phyloP scores from a whole-genome alignment of 2,329 filamentous ascomycete species.

The Talaromyces sp. region DNA sequence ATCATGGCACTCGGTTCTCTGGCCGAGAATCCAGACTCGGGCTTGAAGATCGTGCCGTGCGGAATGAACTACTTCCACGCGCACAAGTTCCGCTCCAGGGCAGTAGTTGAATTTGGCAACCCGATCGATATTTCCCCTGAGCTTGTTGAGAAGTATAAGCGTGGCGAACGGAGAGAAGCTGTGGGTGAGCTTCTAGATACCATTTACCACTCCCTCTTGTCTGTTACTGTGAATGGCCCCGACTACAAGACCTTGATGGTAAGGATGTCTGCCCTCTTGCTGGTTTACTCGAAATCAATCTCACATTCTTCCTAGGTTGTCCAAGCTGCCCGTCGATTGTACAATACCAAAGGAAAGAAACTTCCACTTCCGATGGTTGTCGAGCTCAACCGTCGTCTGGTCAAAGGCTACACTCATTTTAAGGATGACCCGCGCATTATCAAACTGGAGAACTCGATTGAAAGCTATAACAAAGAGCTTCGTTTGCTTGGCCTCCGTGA shows the following conservation, averaged over 20 bases:
- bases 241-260: slow-evolving; percentile 95
- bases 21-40: slow-evolving; percentile 77
- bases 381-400: slow-evolving; percentile 85
- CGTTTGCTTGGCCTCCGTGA: slow-evolving; percentile 83
- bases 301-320: slow-evolving; percentile 55
- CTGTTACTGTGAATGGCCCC: slow-evolving; percentile 86
- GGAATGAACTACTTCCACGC: slow-evolving; percentile 99
- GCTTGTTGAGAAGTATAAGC: slow-evolving; percentile 78
- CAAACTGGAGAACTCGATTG: slow-evolving; percentile 67
- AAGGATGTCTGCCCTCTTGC: slow-evolving; percentile 14
- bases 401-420: slow-evolving; percentile 86
- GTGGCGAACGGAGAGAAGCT: slow-evolving; percentile 76
- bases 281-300: background rate
- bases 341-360: slow-evolving; percentile 92
- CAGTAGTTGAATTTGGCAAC: slow-evolving; percentile 89
- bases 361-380: slow-evolving; percentile 87
- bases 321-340: slow-evolving; percentile 85
- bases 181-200: slow-evolving; percentile 80
- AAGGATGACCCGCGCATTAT: slow-evolving; percentile 85
- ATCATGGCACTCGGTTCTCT: slow-evolving; percentile 95
- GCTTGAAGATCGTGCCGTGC: slow-evolving; percentile 89
- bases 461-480: slow-evolving; percentile 80
- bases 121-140: slow-evolving; percentile 80
- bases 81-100: slow-evolving; percentile 94
- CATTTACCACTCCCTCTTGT: slow-evolving; percentile 76